Evolutionary conservation across 2,329 filamentous ascomycete genomes (phyloP).

Genomic region (Verticillium nubilum): DNA sequence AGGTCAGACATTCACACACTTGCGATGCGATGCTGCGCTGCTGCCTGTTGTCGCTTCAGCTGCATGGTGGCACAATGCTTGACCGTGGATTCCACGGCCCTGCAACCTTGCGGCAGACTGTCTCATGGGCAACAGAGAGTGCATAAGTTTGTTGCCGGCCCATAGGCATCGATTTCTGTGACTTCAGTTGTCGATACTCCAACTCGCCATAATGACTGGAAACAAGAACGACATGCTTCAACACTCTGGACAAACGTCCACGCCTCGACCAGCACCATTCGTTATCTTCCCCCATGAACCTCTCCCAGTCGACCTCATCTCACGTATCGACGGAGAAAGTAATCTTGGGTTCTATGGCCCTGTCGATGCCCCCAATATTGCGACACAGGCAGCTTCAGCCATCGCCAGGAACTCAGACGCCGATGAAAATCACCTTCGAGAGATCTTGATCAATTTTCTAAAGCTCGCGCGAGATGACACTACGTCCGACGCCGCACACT

Average conservation of each 20-base stretch:
- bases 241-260: neutral
- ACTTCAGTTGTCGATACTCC: neutral
- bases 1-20: too few species aligned
- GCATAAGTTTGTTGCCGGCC: too few species aligned
- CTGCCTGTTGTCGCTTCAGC: neutral
- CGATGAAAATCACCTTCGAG: neutral
- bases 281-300: neutral
- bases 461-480: neutral
- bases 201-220: neutral
- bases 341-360: neutral
- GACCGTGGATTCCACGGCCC: too few species aligned
- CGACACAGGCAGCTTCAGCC: neutral
- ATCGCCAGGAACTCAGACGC: neutral
- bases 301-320: neutral
- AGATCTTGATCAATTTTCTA: neutral
- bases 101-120: too few species aligned
- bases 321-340: neutral
- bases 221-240: neutral
- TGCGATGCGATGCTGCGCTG: neutral
- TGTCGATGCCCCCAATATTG: neutral
- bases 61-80: too few species aligned
- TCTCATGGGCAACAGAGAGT: too few species aligned
- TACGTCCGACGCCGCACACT: neutral
- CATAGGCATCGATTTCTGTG: too few species aligned
- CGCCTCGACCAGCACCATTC: neutral